Conservation (phyloP, 2,329 filamentous ascomycete species). For the Scedosporium apiospermum region DNA sequence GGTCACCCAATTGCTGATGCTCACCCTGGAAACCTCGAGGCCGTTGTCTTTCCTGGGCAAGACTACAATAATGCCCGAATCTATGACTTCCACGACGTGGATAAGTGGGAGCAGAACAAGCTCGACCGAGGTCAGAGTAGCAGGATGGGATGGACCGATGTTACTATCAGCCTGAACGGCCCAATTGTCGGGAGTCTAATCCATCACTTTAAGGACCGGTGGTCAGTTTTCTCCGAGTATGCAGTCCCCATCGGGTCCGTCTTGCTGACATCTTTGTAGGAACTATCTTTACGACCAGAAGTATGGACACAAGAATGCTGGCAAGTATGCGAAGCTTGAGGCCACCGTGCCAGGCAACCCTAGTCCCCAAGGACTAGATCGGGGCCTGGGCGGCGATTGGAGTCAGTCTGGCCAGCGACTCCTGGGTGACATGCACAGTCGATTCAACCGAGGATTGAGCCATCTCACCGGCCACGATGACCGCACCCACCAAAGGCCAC, state of each 20-base stretch:
- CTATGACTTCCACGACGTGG: slow-evolving; percentile 70
- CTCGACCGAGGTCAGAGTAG: slow-evolving; percentile 70
- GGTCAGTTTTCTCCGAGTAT: slow-evolving; percentile 33
- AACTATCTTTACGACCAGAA: slow-evolving; percentile 85
- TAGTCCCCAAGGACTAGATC: neutral
- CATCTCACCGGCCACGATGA: neutral
- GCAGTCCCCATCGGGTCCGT: too few relatives aligned
- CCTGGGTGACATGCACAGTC: slow-evolving; percentile 2
- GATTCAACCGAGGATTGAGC: slow-evolving; percentile 3
- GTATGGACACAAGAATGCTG: slow-evolving; percentile 47
- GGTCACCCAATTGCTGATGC: slow-evolving; percentile 73
- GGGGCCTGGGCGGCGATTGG: neutral
- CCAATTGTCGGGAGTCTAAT: slow-evolving; percentile 66
- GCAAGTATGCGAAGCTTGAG: slow-evolving; percentile 31
- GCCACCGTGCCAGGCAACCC: neutral
- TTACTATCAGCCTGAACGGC: slow-evolving; percentile 67
- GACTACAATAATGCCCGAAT: slow-evolving; percentile 88
- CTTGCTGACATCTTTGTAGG: slow-evolving; percentile 21
- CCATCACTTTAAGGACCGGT: slow-evolving; percentile 73
- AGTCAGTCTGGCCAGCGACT: neutral
- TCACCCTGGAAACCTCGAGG: slow-evolving; percentile 67
- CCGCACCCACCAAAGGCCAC: slow-evolving; percentile 8
- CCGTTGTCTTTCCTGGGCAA: slow-evolving; percentile 77
- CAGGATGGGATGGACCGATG: slow-evolving; percentile 89
- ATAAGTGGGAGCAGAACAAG: slow-evolving; percentile 77